A percentile compares a stretch with the other conserved stretches of the same genome.
Evolutionary conservation across 2,329 filamentous ascomycete genomes (phyloP).

Genomic region (Apiospora koreana): DNA sequence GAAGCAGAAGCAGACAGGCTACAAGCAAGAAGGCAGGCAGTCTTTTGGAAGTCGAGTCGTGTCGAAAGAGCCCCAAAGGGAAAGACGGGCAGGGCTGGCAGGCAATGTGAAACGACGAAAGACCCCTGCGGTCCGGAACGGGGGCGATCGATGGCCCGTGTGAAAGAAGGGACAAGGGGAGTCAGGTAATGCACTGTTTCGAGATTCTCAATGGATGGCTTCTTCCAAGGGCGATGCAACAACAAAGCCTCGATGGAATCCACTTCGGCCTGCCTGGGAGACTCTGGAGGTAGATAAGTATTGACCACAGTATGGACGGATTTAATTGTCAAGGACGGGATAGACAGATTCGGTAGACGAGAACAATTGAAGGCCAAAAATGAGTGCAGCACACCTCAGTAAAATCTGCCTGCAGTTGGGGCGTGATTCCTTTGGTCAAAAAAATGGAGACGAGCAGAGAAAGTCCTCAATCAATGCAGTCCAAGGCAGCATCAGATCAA

Average conservation of each 20-base stretch:
- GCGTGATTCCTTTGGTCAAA: neutral
- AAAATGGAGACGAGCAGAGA: constrained; percentile 4
- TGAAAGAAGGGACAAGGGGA: neutral
- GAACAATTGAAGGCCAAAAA: neutral
- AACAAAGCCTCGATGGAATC: constrained; percentile 3
- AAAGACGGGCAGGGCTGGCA: constrained; percentile 9
- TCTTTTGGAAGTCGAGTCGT: neutral
- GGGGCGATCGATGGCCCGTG: constrained; percentile 13
- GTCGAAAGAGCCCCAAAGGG: constrained; percentile 8
- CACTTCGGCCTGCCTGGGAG: neutral
- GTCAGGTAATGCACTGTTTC: constrained; percentile 10
- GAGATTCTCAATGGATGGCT: constrained; percentile 9
- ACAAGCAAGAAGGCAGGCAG: neutral
- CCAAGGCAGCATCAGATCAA: neutral
- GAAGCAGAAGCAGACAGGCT: neutral
- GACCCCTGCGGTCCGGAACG: constrained; percentile 10
- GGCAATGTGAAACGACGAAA: constrained; percentile 12
- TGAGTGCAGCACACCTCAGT: neutral
- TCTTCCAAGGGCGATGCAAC: constrained; percentile 2
- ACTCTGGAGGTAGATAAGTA: neutral
- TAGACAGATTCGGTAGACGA: too few species aligned
- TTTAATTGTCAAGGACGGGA: neutral
- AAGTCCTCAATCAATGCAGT: neutral
- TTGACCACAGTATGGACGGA: neutral
- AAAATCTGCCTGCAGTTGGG: neutral